Evolutionary conservation across 2,329 filamentous ascomycete species (phyloP).

Genomic region (Calonectria multiphialidica): DNA sequence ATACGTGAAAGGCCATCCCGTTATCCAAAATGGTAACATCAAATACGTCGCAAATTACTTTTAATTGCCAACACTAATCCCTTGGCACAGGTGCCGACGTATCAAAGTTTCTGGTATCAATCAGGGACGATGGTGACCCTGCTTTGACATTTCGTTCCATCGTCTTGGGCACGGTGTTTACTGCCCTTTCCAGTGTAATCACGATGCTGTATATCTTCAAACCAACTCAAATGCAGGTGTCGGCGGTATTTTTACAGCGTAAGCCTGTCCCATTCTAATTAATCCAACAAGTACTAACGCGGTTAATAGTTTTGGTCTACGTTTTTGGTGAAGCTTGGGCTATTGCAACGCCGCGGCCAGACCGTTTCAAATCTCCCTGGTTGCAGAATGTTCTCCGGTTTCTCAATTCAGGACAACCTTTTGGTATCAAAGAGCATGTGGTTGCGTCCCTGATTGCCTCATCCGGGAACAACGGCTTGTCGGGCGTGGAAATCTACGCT

Average conservation of each 20-base stretch:
- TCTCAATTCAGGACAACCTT: not conserved
- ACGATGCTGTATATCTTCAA: not conserved
- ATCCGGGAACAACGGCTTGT: not conserved
- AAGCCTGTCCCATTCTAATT: not conserved
- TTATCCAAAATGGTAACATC: not conserved
- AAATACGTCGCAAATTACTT: too few species aligned
- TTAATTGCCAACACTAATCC: too few species aligned
- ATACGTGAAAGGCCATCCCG: not conserved
- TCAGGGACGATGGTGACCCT: not conserved
- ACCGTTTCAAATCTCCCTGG: not conserved
- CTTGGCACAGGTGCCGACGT: not conserved
- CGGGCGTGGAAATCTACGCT: not conserved
- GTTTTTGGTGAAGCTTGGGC: not conserved
- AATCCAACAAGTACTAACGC: not conserved
- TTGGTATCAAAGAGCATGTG: not conserved
- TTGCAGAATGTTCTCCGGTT: not conserved
- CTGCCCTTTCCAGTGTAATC: constrained; percentile 1
- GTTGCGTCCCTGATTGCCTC: not conserved
- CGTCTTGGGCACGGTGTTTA: not conserved
- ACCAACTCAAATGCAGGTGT: not conserved
- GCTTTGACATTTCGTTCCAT: not conserved
- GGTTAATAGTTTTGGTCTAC: not conserved
- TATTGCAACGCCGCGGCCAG: not conserved
- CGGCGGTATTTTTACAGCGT: not conserved
- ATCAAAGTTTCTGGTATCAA: not conserved